phyloP scores from a whole-genome alignment of 2,329 filamentous ascomycete genomes.

The Sporothrix variecibatus region DNA sequence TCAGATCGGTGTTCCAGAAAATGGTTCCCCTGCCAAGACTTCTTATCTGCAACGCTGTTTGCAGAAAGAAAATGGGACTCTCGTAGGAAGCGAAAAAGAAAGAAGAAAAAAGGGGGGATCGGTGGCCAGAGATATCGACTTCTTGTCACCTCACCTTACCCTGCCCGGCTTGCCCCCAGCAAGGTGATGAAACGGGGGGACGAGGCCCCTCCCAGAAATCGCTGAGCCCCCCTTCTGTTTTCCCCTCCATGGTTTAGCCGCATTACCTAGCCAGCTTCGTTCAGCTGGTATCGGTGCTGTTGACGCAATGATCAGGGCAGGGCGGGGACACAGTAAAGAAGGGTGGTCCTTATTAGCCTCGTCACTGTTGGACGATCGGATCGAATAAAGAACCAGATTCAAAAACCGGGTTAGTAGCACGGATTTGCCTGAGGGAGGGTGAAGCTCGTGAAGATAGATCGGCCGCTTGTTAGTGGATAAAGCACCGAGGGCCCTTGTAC shows the following conservation, averaged over 20 bases:
- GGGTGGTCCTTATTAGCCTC: background rate
- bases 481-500: too few relatives aligned
- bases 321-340: background rate
- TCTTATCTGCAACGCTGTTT: slow-evolving; percentile 16
- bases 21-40: slow-evolving; percentile 14
- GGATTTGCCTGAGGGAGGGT: background rate
- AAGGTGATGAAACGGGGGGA: background rate
- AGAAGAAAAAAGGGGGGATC: too few relatives aligned
- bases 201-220: background rate
- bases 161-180: background rate
- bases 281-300: background rate
- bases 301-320: background rate
- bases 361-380: background rate
- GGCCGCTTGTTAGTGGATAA: background rate
- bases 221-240: background rate
- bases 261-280: slow-evolving; percentile 2
- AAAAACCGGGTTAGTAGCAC: background rate
- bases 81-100: background rate
- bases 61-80: background rate
- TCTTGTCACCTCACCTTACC: background rate
- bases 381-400: background rate
- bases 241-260: slow-evolving; percentile 23
- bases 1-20: background rate
- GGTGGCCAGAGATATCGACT: background rate
- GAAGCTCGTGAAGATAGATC: background rate